A percentile compares a stretch with the other conserved stretches of the same genome.
Conservation (phyloP, 345 rosid genomes). For the Aethionema arabicum region DNA sequence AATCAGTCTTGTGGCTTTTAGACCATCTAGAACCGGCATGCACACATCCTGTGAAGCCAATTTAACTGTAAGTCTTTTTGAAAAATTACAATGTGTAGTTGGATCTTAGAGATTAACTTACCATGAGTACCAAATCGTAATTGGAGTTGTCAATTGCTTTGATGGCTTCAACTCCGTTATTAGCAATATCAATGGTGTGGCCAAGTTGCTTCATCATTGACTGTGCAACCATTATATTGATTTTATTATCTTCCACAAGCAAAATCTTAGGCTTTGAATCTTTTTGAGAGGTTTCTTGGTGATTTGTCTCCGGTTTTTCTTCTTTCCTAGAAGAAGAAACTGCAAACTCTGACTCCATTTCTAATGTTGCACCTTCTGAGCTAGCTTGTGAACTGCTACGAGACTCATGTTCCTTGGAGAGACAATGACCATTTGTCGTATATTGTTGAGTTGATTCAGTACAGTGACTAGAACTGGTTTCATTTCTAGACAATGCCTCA, state of each 20-base stretch:
- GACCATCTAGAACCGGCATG: constrained; percentile 96
- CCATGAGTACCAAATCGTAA: constrained; percentile 85
- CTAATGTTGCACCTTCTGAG: constrained; percentile 35
- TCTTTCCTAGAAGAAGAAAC: constrained; percentile 42
- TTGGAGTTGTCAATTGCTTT: constrained; percentile 47
- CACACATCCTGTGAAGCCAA: constrained; percentile 68
- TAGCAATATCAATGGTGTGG: constrained; percentile 67
- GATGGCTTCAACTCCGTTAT: constrained; percentile 85
- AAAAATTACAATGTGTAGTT: not conserved
- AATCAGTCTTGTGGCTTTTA: constrained; percentile 85
- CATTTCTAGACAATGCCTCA: constrained; percentile 50
- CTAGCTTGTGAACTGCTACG: constrained; percentile 39
- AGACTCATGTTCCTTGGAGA: constrained; percentile 30
- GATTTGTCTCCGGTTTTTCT: constrained; percentile 29
- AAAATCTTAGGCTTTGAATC: constrained; percentile 71
- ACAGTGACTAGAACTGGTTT: constrained; percentile 45
- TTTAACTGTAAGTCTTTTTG: constrained; percentile 2
- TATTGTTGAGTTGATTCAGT: constrained; percentile 32
- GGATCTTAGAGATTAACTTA: constrained; percentile 46
- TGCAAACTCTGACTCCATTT: constrained; percentile 37
- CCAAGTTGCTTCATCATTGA: constrained; percentile 93
- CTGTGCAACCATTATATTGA: constrained; percentile 77
- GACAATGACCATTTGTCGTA: constrained; percentile 26
- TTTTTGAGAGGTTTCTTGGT: constrained; percentile 30
- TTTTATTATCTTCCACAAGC: constrained; percentile 94